phyloP scores from a whole-genome alignment of 1,284 basidiomycete species.

The Malassezia yamatoensis region DNA sequence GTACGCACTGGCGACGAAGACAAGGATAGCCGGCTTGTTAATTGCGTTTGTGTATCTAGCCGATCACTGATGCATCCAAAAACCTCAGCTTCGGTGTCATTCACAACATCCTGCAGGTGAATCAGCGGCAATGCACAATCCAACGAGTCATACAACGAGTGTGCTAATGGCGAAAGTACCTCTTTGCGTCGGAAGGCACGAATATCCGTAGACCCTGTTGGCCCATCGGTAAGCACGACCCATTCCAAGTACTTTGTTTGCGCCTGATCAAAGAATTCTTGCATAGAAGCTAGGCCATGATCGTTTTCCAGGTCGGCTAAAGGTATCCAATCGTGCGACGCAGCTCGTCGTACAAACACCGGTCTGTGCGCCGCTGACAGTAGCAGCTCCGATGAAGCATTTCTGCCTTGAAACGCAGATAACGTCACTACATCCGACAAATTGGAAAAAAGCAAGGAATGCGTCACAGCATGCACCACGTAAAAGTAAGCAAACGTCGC shows the following conservation, averaged over 20 bases:
- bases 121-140: conserved; percentile 6
- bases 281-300: background rate
- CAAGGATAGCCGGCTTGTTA: background rate
- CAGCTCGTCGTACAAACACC: conserved; percentile 3
- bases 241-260: conserved; percentile 11
- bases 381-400: background rate
- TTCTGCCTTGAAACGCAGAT: background rate
- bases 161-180: conserved; percentile 4
- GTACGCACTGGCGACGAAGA: background rate
- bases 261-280: background rate
- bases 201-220: background rate
- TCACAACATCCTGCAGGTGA: background rate
- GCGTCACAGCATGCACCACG: conserved; percentile 70
- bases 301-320: conserved; percentile 1
- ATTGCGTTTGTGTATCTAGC: background rate
- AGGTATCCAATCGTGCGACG: background rate
- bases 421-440: conserved; percentile 20
- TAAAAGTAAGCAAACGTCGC: conserved; percentile 86
- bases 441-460: conserved; percentile 50
- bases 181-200: conserved; percentile 1
- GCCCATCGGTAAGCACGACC: conserved; percentile 9
- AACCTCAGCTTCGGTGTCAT: conserved; percentile 11
- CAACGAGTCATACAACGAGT: background rate
- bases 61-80: conserved; percentile 5
- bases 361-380: conserved; percentile 1